Base-by-base conservation (phyloP, 225 moss, liverwort and hornwort genomes). In the Pleurozium schreberi region DNA sequence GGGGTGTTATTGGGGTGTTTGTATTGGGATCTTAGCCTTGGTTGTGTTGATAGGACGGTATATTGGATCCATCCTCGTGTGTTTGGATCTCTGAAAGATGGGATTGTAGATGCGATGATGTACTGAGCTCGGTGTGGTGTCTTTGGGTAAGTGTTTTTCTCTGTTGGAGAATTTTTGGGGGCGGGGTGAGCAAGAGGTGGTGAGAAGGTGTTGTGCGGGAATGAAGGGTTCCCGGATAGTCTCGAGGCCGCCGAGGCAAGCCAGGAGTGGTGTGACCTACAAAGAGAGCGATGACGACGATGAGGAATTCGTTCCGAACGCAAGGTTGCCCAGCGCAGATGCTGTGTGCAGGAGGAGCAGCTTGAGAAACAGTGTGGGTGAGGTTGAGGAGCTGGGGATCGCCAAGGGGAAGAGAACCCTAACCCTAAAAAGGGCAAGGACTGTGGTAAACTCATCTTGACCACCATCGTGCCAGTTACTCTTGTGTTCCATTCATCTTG, bases 201-300 rank as follows among this genome's bases (percentile, higher is more conserved):
- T 38, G 53, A 67, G 28, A 40, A 80, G 40, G 88, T 82, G 66
- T 38, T 60, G 86, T 36, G 80, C 21, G 80, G 81, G 67, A 40
- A 92, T 91, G 94, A 91, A 57, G 59, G 92, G 90, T 40, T 89
- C 87, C 26, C 88, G 92, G 65, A 38, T 65, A 87, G 85, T 77
- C 21, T 81, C 87, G 65, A 88, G 93, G 71, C 93, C 88, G 50
- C 84, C 89, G 80, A 94, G 94, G 80, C 91, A 93, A 87, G 90
- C 93, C 80, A 90, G 83, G 86, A 88, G 86, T 65, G 84, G 90
- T 19, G 91, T 94, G 83, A 90, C 86, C 22, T 94, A 93, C 81
- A 92, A 89, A 82, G 94, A 94, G 88, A 94, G 86, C 60, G 90
- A 93, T 45, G 93, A 93, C 31, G 94, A 92, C 55, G 94, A 92